Base-by-base conservation (phyloP, 208 protist genomes). In the Leishmania lainsoni region DNA sequence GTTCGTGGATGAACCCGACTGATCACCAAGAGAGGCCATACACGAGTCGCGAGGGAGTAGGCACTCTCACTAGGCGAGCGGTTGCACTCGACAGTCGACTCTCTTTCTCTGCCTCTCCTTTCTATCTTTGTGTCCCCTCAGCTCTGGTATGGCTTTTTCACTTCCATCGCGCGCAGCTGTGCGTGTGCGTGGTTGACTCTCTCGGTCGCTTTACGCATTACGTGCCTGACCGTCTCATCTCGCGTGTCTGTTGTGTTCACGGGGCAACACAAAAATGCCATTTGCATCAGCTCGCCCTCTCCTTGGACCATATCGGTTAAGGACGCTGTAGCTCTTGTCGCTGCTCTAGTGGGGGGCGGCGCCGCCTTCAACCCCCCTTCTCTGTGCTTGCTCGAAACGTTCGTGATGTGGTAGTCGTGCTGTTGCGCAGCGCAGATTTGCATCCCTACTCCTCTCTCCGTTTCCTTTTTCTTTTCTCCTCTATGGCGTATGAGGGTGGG, bases 1-100 rank as follows among this genome's bases (percentile, higher is more conserved):
- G n/a, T 83, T 85, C 42, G 59, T 86, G 35, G 86, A 92, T 66
- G 92, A 92, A 45, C 92, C 86, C 5, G 86, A 92, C 65, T 90
- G 35, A 59, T 29, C n/a, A 35, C 16, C n/a, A 56, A 54, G 2
- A 9, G 26, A 54, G 20, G n/a, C 69, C 2, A 3, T 20, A 2
- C 1, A 14, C 65, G 29, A 20, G 16, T 48, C 35, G 35, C 35
- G 65, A 70, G 14, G 20, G 12, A 5, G 9, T 26, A n/a, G 26
- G 10, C 8, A 17, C 45, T 54, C 45, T 35, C 26, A 22, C 69
- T 3, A n/a, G 3, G 69, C 26, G 45, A n/a, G 22, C 9, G 16
- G 45, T 45, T 35, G 69, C 45, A 20, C 16, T 32, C 12, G 17
- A 2, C 59, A 65, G 59, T 10, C 3, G 29, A 35, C 29, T 29